Conservation (phyloP, 164 flowering plant genomes). For the Liquidambar formosana region DNA sequence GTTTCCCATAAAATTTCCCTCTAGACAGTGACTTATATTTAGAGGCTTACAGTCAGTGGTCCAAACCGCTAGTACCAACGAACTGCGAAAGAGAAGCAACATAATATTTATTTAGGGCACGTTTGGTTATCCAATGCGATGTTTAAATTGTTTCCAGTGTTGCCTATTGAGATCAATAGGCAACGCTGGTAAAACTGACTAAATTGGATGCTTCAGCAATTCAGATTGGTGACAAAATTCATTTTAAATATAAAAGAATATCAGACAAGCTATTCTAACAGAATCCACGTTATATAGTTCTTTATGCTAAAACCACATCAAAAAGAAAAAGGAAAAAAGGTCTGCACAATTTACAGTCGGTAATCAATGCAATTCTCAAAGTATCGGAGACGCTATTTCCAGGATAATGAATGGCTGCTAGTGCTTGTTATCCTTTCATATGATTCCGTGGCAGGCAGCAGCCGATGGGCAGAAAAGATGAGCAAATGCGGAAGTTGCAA, state of each 20-base stretch:
- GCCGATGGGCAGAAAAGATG: neutral
- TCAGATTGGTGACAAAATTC: neutral
- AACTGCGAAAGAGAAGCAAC: too few species aligned
- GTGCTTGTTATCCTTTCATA: neutral
- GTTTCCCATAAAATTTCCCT: too few species aligned
- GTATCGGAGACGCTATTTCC: neutral
- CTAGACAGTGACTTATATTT: too few species aligned
- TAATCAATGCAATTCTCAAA: neutral
- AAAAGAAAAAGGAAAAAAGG: neutral
- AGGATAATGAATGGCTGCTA: neutral
- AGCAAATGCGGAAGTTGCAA: neutral
- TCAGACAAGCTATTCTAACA: neutral
- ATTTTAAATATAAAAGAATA: neutral
- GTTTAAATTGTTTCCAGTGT: too few species aligned
- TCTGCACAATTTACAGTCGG: neutral
- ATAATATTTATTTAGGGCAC: too few species aligned
- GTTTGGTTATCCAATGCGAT: too few species aligned
- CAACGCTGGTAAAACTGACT: too few species aligned
- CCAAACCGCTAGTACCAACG: too few species aligned
- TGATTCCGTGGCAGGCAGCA: neutral
- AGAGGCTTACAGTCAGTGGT: too few species aligned
- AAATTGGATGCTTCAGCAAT: neutral
- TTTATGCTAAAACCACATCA: neutral
- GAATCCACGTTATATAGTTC: too few species aligned
- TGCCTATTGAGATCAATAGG: too few species aligned